These are phyloP conservation scores for Jacaranda copaia DNA, from an alignment of 257 asterid genomes.

Conservation along the genomic window DNA sequence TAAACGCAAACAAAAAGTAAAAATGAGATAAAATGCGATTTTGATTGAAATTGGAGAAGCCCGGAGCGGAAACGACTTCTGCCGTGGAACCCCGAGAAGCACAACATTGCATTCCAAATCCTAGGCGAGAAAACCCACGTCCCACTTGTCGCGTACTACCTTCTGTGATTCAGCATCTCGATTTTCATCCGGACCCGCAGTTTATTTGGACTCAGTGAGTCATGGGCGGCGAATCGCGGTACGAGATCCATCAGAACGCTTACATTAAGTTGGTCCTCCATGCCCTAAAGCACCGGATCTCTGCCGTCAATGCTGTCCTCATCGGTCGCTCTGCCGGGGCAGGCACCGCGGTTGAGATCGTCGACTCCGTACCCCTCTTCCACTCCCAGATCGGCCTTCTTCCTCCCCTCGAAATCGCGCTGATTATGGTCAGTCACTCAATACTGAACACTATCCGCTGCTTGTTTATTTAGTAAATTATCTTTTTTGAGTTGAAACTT, in stretches of 20 bases:
- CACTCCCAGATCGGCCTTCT: slow-evolving; percentile 95
- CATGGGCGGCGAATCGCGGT: slow-evolving; percentile 81
- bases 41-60: not conserved
- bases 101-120: not conserved
- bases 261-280: slow-evolving; percentile 94
- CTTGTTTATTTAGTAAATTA: not conserved
- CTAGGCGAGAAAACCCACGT: not conserved
- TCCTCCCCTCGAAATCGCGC: slow-evolving; percentile 93
- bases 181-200: not conserved
- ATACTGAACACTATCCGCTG: slow-evolving; percentile 16
- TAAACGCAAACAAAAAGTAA: not conserved
- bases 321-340: slow-evolving; percentile 72
- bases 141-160: not conserved
- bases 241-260: slow-evolving; percentile 88
- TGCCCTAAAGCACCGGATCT: slow-evolving; percentile 81
- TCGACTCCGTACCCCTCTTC: slow-evolving; percentile 90
- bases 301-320: slow-evolving; percentile 91
- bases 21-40: not conserved
- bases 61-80: not conserved
- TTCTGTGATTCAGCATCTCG: not conserved
- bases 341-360: slow-evolving; percentile 67
- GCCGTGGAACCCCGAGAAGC: not conserved
- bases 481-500: slow-evolving; percentile 12
- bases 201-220: slow-evolving; percentile 39
- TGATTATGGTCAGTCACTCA: slow-evolving; percentile 67